A percentile compares a stretch with the other conserved stretches of the same genome.
phyloP scores from a whole-genome alignment of 139 green algal genomes.

The Chlamydomonas sp. region DNA sequence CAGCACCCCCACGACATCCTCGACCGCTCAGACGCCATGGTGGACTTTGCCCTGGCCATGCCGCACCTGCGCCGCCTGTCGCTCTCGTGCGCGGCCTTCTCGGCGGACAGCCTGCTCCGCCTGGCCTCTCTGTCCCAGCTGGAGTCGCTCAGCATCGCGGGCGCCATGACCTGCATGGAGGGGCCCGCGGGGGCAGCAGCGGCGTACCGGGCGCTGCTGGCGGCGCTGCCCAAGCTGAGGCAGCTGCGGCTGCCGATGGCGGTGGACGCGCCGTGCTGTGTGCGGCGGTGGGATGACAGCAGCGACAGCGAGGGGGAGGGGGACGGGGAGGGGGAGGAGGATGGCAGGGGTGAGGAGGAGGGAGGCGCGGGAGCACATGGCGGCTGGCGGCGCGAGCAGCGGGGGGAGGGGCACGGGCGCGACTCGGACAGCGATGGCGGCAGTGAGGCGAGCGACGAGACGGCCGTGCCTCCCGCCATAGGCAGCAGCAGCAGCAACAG shows the following conservation, averaged over 20 bases:
- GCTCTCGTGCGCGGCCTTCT: neutral
- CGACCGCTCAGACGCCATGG: neutral
- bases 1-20: neutral
- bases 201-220: neutral
- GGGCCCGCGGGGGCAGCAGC: neutral
- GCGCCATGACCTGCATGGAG: neutral
- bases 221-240: neutral
- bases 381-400: too few relatives aligned
- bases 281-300: neutral
- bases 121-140: neutral
- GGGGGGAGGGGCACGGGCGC: neutral
- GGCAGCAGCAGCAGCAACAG: neutral
- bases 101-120: neutral
- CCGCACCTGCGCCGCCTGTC: constrained; percentile 14
- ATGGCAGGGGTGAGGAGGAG: neutral
- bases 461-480: neutral
- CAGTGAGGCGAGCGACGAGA: neutral
- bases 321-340: neutral
- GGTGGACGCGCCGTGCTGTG: neutral
- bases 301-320: neutral
- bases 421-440: neutral
- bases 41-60: neutral
- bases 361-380: too few relatives aligned
- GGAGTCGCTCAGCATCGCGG: constrained; percentile 21
- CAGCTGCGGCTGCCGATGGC: constrained; percentile 30